These are phyloP conservation scores for Hypocreales sp. DNA, from an alignment of 2,329 filamentous ascomycete species.

Conservation along the genomic window DNA sequence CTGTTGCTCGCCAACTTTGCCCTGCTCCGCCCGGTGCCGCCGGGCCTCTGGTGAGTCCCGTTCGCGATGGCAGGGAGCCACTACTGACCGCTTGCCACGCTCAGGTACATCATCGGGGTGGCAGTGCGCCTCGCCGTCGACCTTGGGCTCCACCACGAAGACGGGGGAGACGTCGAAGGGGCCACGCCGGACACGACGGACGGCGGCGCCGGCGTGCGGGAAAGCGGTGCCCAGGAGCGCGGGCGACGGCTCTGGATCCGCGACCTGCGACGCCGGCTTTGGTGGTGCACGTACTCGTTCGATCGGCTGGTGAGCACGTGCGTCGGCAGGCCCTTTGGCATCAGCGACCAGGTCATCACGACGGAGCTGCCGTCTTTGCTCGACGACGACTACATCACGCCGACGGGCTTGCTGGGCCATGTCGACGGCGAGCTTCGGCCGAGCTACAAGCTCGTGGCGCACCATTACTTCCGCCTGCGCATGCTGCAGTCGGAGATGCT, in stretches of 20 bases:
- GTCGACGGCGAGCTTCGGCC: slow-evolving; percentile 42
- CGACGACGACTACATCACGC: slow-evolving; percentile 79
- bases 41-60: slow-evolving; percentile 66
- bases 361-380: slow-evolving; percentile 84
- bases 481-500: slow-evolving; percentile 88
- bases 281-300: slow-evolving; percentile 95
- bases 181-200: slow-evolving; percentile 19
- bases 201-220: slow-evolving; percentile 13
- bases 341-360: slow-evolving; percentile 92
- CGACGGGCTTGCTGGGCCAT: slow-evolving; percentile 53
- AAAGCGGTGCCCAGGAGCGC: slow-evolving; percentile 30
- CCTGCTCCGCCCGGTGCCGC: slow-evolving; percentile 76
- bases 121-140: slow-evolving; percentile 83
- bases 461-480: slow-evolving; percentile 83
- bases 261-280: slow-evolving; percentile 72
- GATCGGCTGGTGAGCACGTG: slow-evolving; percentile 91
- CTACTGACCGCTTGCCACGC: neutral
- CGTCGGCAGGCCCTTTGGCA: slow-evolving; percentile 82
- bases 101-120: slow-evolving; percentile 79
- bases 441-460: slow-evolving; percentile 79
- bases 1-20: slow-evolving; percentile 83
- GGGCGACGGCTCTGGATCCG: slow-evolving; percentile 68
- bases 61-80: too few species aligned
- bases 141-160: slow-evolving; percentile 83
- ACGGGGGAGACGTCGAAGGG: slow-evolving; percentile 50